Evolutionary conservation across 1,284 basidiomycete genomes (phyloP).

Genomic region (Rhodotorula mucilaginosa): DNA sequence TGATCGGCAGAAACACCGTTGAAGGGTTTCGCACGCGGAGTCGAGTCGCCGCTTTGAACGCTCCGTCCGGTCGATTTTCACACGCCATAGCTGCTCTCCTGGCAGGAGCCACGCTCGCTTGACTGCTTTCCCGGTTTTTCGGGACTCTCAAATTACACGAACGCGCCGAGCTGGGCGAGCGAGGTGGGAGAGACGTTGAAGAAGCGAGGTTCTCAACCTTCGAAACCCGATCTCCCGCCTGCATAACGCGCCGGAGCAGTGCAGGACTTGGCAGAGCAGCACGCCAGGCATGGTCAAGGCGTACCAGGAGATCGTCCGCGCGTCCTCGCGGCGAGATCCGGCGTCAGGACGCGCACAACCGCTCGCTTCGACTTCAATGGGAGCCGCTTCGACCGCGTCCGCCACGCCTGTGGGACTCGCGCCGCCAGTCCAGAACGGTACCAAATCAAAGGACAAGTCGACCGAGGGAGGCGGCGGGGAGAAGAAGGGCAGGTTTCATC

Average conservation of each 20-base stretch:
- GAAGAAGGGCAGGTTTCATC: conserved; percentile 14
- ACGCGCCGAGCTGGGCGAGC: too few relatives aligned
- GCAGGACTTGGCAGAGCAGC: neutral
- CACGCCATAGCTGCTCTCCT: too few relatives aligned
- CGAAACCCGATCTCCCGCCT: neutral
- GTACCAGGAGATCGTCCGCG: conserved; percentile 29
- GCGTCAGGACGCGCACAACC: neutral
- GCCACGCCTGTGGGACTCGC: neutral
- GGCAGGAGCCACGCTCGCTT: too few relatives aligned
- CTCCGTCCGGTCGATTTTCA: too few relatives aligned
- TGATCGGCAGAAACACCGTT: too few relatives aligned
- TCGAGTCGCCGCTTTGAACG: too few relatives aligned
- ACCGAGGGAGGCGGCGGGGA: neutral
- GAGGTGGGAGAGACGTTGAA: too few relatives aligned
- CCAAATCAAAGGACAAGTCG: neutral
- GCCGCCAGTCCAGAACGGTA: neutral
- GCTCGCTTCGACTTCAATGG: neutral
- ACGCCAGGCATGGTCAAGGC: neutral
- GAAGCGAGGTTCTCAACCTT: neutral
- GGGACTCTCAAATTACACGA: too few relatives aligned
- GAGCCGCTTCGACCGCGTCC: neutral
- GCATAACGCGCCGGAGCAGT: neutral
- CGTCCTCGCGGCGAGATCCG: conserved; percentile 6
- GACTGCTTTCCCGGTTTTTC: too few relatives aligned
- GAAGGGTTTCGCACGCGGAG: too few relatives aligned